These are phyloP conservation scores for Volvariella volvacea DNA, from an alignment of 1,284 basidiomycete species.

Conservation along the genomic window DNA sequence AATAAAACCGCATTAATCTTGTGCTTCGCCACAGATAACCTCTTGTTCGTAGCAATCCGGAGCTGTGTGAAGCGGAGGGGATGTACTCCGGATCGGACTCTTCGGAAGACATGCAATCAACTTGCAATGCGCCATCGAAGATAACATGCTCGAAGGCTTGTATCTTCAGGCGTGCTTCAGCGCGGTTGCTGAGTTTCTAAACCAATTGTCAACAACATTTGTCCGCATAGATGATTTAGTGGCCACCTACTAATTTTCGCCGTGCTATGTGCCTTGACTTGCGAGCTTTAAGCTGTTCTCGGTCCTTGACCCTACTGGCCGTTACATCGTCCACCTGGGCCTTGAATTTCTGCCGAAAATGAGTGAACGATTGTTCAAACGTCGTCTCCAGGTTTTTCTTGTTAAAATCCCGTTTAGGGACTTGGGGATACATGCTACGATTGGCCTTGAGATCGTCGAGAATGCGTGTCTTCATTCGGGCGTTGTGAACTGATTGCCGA, in stretches of 20 bases:
- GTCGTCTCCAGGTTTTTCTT: constrained; percentile 52
- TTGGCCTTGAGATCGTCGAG: constrained; percentile 51
- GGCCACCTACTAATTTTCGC: constrained; percentile 49
- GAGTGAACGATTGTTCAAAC: constrained; percentile 67
- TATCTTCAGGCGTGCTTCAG: constrained; percentile 46
- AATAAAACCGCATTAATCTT: constrained; percentile 51
- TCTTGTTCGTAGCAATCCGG: constrained; percentile 39
- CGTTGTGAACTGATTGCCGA: constrained; percentile 65
- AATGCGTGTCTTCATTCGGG: constrained; percentile 59
- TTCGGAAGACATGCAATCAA: constrained; percentile 75
- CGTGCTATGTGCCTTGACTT: constrained; percentile 51
- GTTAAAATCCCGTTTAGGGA: constrained; percentile 57
- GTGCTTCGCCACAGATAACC: constrained; percentile 58
- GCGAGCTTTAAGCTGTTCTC: constrained; percentile 54
- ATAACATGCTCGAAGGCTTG: constrained; percentile 46
- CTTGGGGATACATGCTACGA: constrained; percentile 50
- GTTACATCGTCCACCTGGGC: constrained; percentile 43
- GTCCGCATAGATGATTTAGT: constrained; percentile 1
- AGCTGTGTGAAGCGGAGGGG: constrained; percentile 15
- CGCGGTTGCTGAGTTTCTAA: constrained; percentile 64
- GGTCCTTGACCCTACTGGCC: constrained; percentile 36
- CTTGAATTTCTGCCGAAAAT: constrained; percentile 59
- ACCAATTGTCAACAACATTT: constrained; percentile 9
- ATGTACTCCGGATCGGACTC: constrained; percentile 54
- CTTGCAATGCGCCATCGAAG: constrained; percentile 61